phyloP scores from a whole-genome alignment of 192 early-diverging fungal genomes.

The Chytriomyces sp. region DNA sequence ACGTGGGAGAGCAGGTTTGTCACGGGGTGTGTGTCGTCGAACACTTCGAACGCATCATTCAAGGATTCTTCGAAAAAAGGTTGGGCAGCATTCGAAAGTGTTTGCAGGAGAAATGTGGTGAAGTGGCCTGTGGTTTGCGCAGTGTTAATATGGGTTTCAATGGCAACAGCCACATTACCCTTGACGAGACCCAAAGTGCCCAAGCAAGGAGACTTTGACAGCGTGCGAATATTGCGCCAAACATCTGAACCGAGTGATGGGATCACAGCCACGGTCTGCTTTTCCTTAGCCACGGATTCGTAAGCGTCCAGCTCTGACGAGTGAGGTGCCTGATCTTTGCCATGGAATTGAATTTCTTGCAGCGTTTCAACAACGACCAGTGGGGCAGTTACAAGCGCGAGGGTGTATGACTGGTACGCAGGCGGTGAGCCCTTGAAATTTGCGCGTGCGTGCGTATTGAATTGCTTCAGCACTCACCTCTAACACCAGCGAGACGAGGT shows the following conservation, averaged over 20 bases:
- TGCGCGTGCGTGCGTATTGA: background rate
- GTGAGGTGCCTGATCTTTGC: background rate
- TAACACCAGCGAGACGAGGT: slow-evolving; percentile 19
- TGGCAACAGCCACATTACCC: background rate
- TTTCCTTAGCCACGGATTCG: slow-evolving; percentile 30
- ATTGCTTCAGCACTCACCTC: background rate
- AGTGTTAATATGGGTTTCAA: background rate
- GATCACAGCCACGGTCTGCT: slow-evolving; percentile 7
- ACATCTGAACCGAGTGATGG: slow-evolving; percentile 41
- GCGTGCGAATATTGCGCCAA: slow-evolving; percentile 42
- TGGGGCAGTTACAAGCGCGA: slow-evolving; percentile 51
- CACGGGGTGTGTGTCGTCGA: slow-evolving; percentile 80
- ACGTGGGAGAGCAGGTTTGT: slow-evolving; percentile 79
- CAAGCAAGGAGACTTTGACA: slow-evolving; percentile 45
- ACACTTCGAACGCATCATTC: slow-evolving; percentile 89
- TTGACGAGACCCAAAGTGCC: slow-evolving; percentile 42
- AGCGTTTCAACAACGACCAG: slow-evolving; percentile 57
- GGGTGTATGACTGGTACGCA: slow-evolving; percentile 30
- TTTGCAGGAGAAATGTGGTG: slow-evolving; percentile 78
- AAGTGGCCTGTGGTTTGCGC: slow-evolving; percentile 66
- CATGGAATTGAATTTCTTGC: slow-evolving; percentile 18
- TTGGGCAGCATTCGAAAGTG: slow-evolving; percentile 75
- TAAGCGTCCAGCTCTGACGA: slow-evolving; percentile 15
- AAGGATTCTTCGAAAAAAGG: slow-evolving; percentile 84
- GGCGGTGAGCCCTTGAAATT: background rate